Percentiles rank a stretch among this genome's conserved stretches.
Conservation (phyloP, 345 rosid species). For the Rhodomyrtus tomentosa region DNA sequence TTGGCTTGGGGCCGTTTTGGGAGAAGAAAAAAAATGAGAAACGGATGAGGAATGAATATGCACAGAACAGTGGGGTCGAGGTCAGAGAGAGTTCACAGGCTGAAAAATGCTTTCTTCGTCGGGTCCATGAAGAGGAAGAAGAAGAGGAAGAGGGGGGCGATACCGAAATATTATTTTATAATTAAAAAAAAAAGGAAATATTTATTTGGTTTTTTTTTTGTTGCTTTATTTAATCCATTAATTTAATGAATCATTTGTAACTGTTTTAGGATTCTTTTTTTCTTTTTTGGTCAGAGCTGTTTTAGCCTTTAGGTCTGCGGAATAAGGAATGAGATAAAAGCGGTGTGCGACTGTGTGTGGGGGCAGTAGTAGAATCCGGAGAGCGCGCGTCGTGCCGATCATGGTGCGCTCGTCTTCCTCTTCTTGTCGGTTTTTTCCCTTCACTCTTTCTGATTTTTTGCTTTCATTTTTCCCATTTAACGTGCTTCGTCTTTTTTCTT, state of each 20-base stretch:
- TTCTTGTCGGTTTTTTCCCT: too few species aligned
- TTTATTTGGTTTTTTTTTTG: too few species aligned
- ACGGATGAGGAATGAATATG: not conserved
- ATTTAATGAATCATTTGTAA: not conserved
- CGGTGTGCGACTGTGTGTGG: not conserved
- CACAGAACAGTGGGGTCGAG: not conserved
- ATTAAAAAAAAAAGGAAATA: not conserved
- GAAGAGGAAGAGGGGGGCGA: not conserved
- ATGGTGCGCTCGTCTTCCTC: not conserved
- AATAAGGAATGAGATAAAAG: not conserved
- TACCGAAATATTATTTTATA: not conserved
- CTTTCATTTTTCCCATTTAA: not conserved
- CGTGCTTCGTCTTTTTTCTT: not conserved
- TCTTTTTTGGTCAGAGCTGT: too few species aligned
- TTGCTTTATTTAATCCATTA: not conserved
- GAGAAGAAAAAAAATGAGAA: not conserved
- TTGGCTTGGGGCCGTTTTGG: not conserved
- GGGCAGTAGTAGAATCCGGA: not conserved
- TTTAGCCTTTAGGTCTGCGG: too few species aligned
- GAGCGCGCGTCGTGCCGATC: not conserved
- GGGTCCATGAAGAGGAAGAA: not conserved
- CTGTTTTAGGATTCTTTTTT: not conserved
- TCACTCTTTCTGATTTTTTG: fast-evolving
- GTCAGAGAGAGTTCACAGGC: not conserved
- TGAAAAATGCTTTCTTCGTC: too few species aligned